Base-by-base conservation (phyloP, 192 early-diverging fungal genomes). In the Podila clonocystis region DNA sequence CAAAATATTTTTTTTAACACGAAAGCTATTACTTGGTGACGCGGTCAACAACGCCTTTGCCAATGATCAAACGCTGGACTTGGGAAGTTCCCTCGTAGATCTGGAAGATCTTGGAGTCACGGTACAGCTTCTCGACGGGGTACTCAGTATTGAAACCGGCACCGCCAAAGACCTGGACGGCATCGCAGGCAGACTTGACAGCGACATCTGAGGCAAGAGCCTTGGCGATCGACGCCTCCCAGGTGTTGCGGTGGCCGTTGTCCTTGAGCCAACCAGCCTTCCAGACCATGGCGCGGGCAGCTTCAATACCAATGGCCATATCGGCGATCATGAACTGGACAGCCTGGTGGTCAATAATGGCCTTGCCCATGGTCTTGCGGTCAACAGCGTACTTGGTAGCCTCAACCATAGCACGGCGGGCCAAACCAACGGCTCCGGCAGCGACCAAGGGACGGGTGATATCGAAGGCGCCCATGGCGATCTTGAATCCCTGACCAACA, bases 41-140 rank as follows among this genome's bases (percentile, higher is more conserved):
- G 61, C 73, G 86, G 72, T 97, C 94, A 55, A 95, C 89, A 31
- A 98, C 67, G 30, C 88, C 83, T 61, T 94, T 92, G 55, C 94
- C 95, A 83, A 97, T 95, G 67, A 98, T 93, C 57, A 97, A 74
- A 52, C 97, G 90, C 82, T 98, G 97, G 80, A 98, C 94, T 87
- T 98, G 96, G 28, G 92, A 94, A 5, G 97, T 98, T 66, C 97
- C 97, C 84, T 98, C 97, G 72, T 98, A 98, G 67, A 98, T 97
- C 83, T 94, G 94, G 87, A 97, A 97, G 77, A 97, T 96, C 87
- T 95, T 95, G 67, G 94, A 93, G 67, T 95, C 95, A 66, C 95
- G 90, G 91, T 95, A 95, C 50, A 98, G 86, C 87, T 98, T 98
- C 84, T 98, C 97, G 17, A 98, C 96, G 0, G 95, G 95, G 84